Evolutionary conservation across 1,284 basidiomycete species (phyloP).

Genomic region (Ganoderma lingzhi): DNA sequence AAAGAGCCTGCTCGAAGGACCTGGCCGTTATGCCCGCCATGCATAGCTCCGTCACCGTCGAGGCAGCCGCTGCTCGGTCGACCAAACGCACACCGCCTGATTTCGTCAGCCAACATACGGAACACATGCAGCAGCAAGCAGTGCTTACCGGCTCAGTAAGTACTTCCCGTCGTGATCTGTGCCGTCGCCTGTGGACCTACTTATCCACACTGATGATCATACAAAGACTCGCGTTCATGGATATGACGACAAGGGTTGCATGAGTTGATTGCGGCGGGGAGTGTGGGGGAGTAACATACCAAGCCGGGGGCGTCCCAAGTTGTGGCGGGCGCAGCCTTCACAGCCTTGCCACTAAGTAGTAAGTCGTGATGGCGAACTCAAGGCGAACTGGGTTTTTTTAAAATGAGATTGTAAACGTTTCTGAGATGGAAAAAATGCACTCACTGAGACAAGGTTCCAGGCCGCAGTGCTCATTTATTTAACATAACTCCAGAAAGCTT

Average conservation of each 20-base stretch:
- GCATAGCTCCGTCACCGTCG: background rate
- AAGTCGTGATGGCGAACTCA: background rate
- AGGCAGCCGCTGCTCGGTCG: background rate
- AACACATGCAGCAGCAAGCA: background rate
- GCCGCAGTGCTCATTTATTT: background rate
- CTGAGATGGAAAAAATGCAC: background rate
- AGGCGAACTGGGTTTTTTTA: background rate
- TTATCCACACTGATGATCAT: constrained; percentile 63
- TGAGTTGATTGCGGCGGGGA: background rate
- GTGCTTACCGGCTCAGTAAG: background rate
- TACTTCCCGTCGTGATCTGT: background rate
- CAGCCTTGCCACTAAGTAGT: background rate
- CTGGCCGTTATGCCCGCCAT: background rate
- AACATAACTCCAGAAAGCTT: background rate
- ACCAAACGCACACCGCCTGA: background rate
- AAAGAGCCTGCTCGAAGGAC: constrained; percentile 48
- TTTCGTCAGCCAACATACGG: background rate
- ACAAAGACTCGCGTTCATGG: background rate
- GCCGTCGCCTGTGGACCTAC: constrained; percentile 64
- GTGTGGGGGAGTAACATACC: background rate
- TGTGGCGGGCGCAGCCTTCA: background rate
- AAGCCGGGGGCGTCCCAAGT: background rate
- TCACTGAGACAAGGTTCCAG: background rate
- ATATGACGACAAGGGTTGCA: background rate
- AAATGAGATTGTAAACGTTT: background rate